Evolutionary conservation across 352 stramenopile genomes (phyloP), one percentile per base, ranked within the genome.

Genomic region (Pythium myriotylum): DNA sequence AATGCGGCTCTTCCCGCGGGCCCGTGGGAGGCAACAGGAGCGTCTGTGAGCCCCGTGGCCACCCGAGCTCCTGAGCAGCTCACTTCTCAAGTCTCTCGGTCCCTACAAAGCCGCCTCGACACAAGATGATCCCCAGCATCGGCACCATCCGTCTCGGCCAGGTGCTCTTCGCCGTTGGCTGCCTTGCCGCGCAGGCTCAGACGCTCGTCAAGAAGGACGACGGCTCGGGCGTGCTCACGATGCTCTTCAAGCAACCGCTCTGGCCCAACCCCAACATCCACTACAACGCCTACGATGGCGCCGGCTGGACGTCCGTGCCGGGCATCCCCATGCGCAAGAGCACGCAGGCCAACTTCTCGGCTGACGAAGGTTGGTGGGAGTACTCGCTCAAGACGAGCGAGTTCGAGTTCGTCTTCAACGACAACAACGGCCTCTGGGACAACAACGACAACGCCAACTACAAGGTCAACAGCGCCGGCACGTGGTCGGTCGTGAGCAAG

Each of bases 361-460:
- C 73, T 7, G 52, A 40, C 14, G 32, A 74, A 5, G 66, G 70
- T 37, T 81, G 73, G 73, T 78, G 71, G 49, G 47, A 78, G 67
- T 73, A 78, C 67, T 45, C 41, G 17, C 48, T 81, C 61, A 59
- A 68, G 61, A 55, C 73, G 17, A 50, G 39, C 24, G 59, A 73
- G 49, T 64, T 76, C 24, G 67, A 81, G 67, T 78, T 81, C 45
- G 73, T 81, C 20, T 81, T 78, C 66, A 82, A 82, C 62, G 67
- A 79, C 63, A 65, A 68, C 64, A 68, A 72, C 61, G 67, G 68
- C 13, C 40, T 66, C 24, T 81, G 73, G 73, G 70, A 82, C 62
- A 79, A 79, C 71, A 79, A 79, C 62, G 41, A 65, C 46, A 73
- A 65, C 50, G 55, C 69, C 45, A 79, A 79, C 71, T 82, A 78